Percentiles rank a stretch among this genome's conserved stretches.
Conservation (phyloP, 176 grass and related monocot species). For the Avena eriantha region DNA sequence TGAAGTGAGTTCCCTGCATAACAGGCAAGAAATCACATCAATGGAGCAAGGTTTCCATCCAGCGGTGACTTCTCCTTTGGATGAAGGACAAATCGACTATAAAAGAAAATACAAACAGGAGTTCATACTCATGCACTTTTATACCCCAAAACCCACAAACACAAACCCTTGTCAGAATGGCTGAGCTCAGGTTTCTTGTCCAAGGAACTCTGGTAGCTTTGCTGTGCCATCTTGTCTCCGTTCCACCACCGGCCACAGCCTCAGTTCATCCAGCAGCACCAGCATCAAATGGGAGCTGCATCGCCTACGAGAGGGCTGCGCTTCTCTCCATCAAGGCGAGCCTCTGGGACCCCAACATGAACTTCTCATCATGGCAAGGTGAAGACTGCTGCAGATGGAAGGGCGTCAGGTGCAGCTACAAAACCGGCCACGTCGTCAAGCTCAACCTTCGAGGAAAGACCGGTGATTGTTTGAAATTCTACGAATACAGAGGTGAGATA, state of each 20-base stretch:
- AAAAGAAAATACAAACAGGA: conserved; percentile 10
- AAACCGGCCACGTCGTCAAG: conserved; percentile 48
- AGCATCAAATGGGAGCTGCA: conserved; percentile 7
- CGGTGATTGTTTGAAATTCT: background rate
- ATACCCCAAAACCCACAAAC: background rate
- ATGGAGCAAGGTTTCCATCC: background rate
- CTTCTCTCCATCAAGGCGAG: conserved; percentile 48
- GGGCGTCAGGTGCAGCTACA: conserved; percentile 42
- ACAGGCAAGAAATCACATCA: background rate
- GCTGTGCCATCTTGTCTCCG: background rate
- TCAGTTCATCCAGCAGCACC: background rate
- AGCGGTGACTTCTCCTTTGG: background rate
- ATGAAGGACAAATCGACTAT: background rate
- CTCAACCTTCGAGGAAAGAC: conserved; percentile 34
- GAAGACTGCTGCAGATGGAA: conserved; percentile 51
- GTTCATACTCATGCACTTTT: background rate
- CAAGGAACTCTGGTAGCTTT: conserved; percentile 4
- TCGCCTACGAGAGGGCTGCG: conserved; percentile 10
- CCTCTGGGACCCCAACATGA: conserved; percentile 12
- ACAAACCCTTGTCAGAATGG: background rate
- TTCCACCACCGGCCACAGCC: background rate
- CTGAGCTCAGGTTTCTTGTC: background rate
- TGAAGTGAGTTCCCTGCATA: background rate
- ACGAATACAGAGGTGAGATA: conserved; percentile 21
- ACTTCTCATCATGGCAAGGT: conserved; percentile 47